Evolutionary conservation across 345 rosid species (phyloP), one percentile per base, ranked within the genome.

Genomic region (Zanthoxylum bungeanum): DNA sequence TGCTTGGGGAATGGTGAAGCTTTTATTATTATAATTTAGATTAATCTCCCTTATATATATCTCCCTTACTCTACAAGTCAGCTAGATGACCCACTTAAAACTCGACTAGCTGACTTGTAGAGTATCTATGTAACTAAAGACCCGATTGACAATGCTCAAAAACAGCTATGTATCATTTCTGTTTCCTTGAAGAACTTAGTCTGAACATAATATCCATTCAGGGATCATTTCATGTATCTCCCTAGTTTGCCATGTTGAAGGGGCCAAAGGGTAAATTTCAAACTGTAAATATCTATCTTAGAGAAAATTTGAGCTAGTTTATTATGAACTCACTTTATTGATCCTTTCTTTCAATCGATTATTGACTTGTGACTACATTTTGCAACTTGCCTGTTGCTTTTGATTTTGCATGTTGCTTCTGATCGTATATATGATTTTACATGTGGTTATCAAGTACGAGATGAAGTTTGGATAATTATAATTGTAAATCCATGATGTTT

Each of bases 191-290:
- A 19, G 11, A 31, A 31, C 1, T 0, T 31, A 31, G 16, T 58
- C 17, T n/a, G 12, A 9, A 33, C 9, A 58, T 58, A 58, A 31
- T 33, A 36, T 58, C 24, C 5, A 58, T 17, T 17, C 9, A 58
- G 63, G 7, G 40, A 58, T 9, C 24, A 31, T 33, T 31, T 58
- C 9, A 31, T 33, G 10, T 31, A 14, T 10, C 25, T 42, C 28
- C 17, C 24, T 24, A 6, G 25, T 50, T 49, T 27, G 36, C 30
- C 2, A 0, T 28, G 22, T 65, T 39, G 27, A 49, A 9, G 30
- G 69, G 57, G 24, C 25, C 49, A 65, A 51, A 31, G 28, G 27
- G 10, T 30, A 65, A 65, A n/a, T 65, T 65, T 19, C n/a, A 30
- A 49, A 10, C 42, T 9, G 10, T 49, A 4, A 65, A 57, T 30